Conservation (phyloP, 2,329 filamentous ascomycete species). For the Xylariaceae sp. region DNA sequence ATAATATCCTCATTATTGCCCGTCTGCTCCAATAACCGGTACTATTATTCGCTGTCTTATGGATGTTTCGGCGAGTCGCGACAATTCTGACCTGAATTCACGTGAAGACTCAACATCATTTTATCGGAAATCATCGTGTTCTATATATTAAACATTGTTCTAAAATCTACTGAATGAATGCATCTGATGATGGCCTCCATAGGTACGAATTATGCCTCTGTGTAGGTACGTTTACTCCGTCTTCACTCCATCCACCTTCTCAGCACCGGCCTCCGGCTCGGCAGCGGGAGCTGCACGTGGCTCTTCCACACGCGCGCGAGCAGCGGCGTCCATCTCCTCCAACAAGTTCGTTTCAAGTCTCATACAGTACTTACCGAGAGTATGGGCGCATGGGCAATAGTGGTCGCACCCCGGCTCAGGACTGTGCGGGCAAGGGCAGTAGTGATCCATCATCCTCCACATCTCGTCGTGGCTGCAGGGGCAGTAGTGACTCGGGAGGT, state of each 20-base stretch:
- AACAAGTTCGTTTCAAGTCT: not conserved
- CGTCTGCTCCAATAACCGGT: not conserved
- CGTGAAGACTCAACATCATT: not conserved
- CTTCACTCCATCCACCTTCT: not conserved
- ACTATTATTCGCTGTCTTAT: not conserved
- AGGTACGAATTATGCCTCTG: too few species aligned
- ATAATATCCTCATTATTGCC: not conserved
- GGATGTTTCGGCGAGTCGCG: too few species aligned
- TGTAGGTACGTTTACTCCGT: not conserved
- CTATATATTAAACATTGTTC: not conserved
- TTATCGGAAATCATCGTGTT: not conserved
- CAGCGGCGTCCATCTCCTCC: conserved; percentile 2
- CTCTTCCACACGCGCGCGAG: conserved; percentile 1
- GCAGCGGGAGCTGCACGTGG: too few species aligned
- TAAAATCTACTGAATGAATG: too few species aligned
- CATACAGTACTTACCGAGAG: conserved; percentile 1
- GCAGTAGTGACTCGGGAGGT: conserved; percentile 12
- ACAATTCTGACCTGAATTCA: not conserved
- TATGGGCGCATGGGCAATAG: conserved; percentile 13
- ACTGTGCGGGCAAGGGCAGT: conserved; percentile 2
- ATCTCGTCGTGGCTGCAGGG: conserved; percentile 8
- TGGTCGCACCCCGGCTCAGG: conserved; percentile 1
- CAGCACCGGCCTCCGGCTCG: not conserved
- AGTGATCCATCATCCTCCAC: not conserved
- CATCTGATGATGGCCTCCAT: too few species aligned